These are phyloP conservation scores for Hypoxylon sp. DNA, from an alignment of 2,329 filamentous ascomycete genomes.

Conservation along the genomic window DNA sequence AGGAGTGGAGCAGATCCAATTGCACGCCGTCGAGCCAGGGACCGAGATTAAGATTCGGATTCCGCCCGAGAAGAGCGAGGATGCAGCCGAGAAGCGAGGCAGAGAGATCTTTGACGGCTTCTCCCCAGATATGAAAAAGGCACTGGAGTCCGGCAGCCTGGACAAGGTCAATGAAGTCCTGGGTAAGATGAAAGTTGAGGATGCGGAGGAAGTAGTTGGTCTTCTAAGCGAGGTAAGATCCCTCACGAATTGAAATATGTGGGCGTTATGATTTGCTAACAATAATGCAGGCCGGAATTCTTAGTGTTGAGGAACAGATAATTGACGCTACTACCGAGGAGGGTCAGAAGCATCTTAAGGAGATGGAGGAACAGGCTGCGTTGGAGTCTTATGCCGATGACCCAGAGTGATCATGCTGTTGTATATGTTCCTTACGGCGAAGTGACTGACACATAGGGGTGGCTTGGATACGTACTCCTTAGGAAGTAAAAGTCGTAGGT, in stretches of 20 bases:
- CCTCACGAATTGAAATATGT: constrained; percentile 28
- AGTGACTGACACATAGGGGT: background rate
- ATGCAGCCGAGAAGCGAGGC: constrained; percentile 74
- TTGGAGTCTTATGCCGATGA: constrained; percentile 58
- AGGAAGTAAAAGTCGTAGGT: background rate
- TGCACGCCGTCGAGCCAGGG: constrained; percentile 94
- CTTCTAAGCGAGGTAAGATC: constrained; percentile 77
- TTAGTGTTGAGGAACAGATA: constrained; percentile 92
- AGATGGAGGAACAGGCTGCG: constrained; percentile 74
- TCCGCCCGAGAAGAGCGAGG: constrained; percentile 77
- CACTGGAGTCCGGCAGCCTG: constrained; percentile 88
- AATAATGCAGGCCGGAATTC: constrained; percentile 76
- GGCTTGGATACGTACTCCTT: background rate
- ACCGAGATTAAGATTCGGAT: constrained; percentile 92
- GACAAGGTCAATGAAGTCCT: constrained; percentile 91
- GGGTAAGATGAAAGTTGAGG: constrained; percentile 88
- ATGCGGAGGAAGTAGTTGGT: constrained; percentile 87
- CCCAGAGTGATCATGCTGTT: constrained; percentile 57
- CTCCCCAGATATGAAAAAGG: constrained; percentile 82
- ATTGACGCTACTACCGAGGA: constrained; percentile 95
- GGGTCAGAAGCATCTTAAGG: constrained; percentile 82
- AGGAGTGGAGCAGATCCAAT: constrained; percentile 94
- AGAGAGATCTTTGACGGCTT: constrained; percentile 88
- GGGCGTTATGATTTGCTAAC: constrained; percentile 58
- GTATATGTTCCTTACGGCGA: constrained; percentile 3